These are phyloP conservation scores for Saccharomycopsis crataegensis DNA, from an alignment of 1,139 yeast genomes.

Conservation along the genomic window DNA sequence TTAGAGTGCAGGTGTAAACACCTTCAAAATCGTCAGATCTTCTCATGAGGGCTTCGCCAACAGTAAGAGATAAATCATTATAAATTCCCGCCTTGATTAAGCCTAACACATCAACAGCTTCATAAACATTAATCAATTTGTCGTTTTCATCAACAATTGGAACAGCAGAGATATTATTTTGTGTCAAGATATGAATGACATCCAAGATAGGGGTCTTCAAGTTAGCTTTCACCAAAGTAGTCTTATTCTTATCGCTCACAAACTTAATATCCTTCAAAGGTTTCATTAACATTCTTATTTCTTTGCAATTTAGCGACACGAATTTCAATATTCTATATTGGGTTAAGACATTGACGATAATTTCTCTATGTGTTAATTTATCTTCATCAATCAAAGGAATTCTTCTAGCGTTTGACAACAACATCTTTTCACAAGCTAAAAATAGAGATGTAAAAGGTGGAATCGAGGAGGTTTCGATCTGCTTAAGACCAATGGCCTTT, in stretches of 20 bases:
- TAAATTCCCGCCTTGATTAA: conserved; percentile 92
- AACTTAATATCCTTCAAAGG: conserved; percentile 58
- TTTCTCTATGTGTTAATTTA: conserved; percentile 86
- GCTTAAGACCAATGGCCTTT: conserved; percentile 79
- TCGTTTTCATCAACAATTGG: conserved; percentile 84
- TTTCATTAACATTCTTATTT: conserved; percentile 74
- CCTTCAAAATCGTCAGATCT: conserved; percentile 97
- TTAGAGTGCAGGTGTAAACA: conserved; percentile 88
- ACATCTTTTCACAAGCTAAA: conserved; percentile 93
- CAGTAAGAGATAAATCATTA: conserved; percentile 82
- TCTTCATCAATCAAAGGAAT: conserved; percentile 93
- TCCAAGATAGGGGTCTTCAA: conserved; percentile 94
- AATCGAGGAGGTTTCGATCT: conserved; percentile 79
- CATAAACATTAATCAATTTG: conserved; percentile 81
- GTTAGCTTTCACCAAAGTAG: conserved; percentile 65
- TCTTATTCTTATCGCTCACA: conserved; percentile 45
- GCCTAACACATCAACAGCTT: conserved; percentile 90
- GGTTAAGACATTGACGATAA: conserved; percentile 90
- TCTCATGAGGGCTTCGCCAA: conserved; percentile 93
- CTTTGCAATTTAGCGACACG: conserved; percentile 93
- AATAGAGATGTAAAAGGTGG: conserved; percentile 88
- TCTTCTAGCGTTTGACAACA: conserved; percentile 83
- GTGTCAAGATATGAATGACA: conserved; percentile 76
- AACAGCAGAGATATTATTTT: conserved; percentile 77
- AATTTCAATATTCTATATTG: conserved; percentile 95